Evolutionary conservation across 257 asterid genomes (phyloP).

Genomic region (Dorcoceras hygrometricum): DNA sequence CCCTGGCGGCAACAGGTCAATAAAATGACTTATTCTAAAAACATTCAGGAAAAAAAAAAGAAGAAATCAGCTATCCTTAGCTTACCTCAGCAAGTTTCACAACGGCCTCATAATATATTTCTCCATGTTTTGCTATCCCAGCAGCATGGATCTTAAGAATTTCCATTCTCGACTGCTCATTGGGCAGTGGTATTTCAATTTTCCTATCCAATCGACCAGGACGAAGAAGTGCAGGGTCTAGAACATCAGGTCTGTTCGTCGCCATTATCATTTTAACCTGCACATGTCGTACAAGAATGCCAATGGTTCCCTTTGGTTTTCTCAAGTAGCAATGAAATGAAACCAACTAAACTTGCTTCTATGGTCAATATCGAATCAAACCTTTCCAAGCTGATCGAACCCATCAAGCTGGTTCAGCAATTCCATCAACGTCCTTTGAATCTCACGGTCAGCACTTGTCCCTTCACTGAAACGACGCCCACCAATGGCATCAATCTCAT

Average conservation of each 20-base stretch:
- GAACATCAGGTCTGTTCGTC: not conserved
- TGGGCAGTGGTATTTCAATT: not conserved
- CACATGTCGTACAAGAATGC: not conserved
- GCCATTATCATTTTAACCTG: not conserved
- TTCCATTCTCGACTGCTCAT: constrained; percentile 2
- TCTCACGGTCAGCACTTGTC: not conserved
- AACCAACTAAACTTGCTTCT: not conserved
- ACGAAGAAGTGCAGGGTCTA: not conserved
- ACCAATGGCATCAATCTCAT: constrained; percentile 82
- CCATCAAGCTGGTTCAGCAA: not conserved
- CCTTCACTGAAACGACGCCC: not conserved
- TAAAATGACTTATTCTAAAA: too few species aligned
- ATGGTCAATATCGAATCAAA: not conserved
- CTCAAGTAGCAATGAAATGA: not conserved
- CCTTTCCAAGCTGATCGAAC: not conserved
- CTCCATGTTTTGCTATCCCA: constrained; percentile 40
- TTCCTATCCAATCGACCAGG: not conserved
- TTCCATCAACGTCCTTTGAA: not conserved
- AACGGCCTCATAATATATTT: not conserved
- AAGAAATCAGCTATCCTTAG: not conserved
- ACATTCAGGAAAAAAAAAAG: not conserved
- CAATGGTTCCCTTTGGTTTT: not conserved
- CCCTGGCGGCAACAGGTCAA: constrained; percentile 26
- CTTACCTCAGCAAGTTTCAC: not conserved
- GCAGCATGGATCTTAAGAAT: constrained; percentile 49